Base-by-base conservation (phyloP, 192 early-diverging fungal species). In the Helicostylum pulchrum region DNA sequence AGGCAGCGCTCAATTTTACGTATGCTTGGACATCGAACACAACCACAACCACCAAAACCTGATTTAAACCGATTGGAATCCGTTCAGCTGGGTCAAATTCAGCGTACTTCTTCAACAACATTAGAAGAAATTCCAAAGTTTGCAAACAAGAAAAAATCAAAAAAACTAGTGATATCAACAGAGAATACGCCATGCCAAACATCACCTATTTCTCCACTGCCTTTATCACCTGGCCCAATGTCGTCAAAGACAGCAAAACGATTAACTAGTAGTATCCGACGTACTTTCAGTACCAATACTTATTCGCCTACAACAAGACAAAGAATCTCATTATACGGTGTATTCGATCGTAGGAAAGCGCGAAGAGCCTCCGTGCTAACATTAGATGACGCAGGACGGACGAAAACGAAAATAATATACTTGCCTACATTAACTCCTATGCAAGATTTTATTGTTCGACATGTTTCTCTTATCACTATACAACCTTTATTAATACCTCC, bases 361-460 rank as follows among this genome's bases (percentile, higher is more conserved):
- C 44, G 57, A 45, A 9, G 57, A 9, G 43, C 57, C 15, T 59
- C 57, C 12, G 12, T 59, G 7, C 23, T 59, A 23, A 59, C 57
- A 1, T 15, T 21, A 12, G 11, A 59, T 23, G 20, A 45, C 39
- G 46, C 30, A 30, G 19, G 15, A 26, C 65, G 30, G 23, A 34
- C 31, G 32, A 43, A 3, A 51, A 55, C n/a, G 44, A 34, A 39
- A 17, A 48, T 45, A 55, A 53, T 21, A 46, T 87, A 82, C 56
- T 56, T 89, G 11, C 70, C 77, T n/a, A 89, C 90, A 58, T 64
- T 91, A 21, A 80, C 82, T 15, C 87, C 87, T 9, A 74, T 94
- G 11, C 88, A 91, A 61, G 79, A 85, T 49, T 87, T 93, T 74
- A 86, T 88, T 36, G 87, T 92, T 20, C 87, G 90, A 52, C 93